A percentile compares a stretch with the other conserved stretches of the same genome.
phyloP scores from a whole-genome alignment of 148 eudicot genomes.

The Hydrangea macrophylla region DNA sequence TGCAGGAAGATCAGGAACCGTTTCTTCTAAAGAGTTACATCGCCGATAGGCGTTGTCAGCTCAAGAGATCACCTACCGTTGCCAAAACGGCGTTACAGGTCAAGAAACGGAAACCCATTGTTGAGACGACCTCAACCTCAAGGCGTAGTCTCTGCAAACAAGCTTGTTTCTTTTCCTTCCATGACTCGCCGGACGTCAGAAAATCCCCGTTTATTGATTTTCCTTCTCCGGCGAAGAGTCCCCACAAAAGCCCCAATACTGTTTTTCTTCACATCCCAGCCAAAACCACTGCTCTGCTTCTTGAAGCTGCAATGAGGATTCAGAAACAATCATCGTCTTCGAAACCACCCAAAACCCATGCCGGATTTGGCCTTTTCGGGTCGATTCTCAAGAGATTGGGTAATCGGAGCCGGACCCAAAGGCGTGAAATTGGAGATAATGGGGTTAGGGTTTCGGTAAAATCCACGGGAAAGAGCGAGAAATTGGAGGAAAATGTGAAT shows the following conservation, averaged over 20 bases:
- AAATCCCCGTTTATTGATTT: conserved; percentile 60
- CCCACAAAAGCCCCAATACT: conserved; percentile 34
- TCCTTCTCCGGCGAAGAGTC: conserved; percentile 35
- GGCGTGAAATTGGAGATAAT: conserved; percentile 10
- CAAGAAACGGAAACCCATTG: conserved; percentile 35
- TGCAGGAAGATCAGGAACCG: conserved; percentile 88
- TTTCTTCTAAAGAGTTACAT: conserved; percentile 59
- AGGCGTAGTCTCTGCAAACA: conserved; percentile 42
- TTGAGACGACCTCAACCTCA: conserved; percentile 25
- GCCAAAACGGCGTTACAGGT: conserved; percentile 16
- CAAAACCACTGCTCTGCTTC: conserved; percentile 55
- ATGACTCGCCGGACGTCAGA: conserved; percentile 53
- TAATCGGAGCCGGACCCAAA: conserved; percentile 29
- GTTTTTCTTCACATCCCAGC: conserved; percentile 69
- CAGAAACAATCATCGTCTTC: conserved; percentile 36
- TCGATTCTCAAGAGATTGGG: conserved; percentile 52
- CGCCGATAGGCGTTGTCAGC: conserved; percentile 38
- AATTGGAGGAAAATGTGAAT: conserved; percentile 10
- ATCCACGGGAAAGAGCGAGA: conserved; percentile 8
- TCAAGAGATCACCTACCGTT: conserved; percentile 29
- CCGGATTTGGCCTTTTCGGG: conserved; percentile 52
- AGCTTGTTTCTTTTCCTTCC: conserved; percentile 59
- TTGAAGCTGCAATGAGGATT: conserved; percentile 71
- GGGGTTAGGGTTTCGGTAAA: conserved; percentile 1
- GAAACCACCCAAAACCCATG: conserved; percentile 44